Evolutionary conservation across 495 filamentous ascomycete genomes (phyloP).

Genomic region (Glarea lozoyensis): DNA sequence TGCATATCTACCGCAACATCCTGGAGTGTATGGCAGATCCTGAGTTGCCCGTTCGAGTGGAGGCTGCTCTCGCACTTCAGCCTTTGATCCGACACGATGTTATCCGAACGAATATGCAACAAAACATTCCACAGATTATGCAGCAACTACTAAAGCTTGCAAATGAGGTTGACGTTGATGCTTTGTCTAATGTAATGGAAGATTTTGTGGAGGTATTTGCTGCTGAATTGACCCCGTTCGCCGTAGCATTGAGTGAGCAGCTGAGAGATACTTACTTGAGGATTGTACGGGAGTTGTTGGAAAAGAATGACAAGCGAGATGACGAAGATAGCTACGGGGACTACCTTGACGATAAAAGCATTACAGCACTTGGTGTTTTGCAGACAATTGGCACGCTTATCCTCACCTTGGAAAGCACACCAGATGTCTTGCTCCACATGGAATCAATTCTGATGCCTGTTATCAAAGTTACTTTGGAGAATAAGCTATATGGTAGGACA

Average conservation of each 20-base stretch:
- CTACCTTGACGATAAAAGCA: conserved; percentile 96
- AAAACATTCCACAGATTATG: conserved; percentile 99
- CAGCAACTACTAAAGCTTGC: conserved; percentile 94
- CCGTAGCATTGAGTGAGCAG: conserved; percentile 95
- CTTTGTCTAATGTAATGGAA: conserved; percentile 97
- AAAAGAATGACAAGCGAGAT: conserved; percentile 64
- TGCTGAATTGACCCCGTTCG: conserved; percentile 89
- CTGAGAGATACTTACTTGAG: conserved; percentile 92
- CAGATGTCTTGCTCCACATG: conserved; percentile 85
- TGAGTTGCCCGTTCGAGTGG: conserved; percentile 85
- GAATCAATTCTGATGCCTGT: conserved; percentile 96
- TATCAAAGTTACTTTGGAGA: conserved; percentile 89
- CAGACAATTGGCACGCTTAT: conserved; percentile 98
- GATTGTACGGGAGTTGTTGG: conserved; percentile 84
- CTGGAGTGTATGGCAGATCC: conserved; percentile 92
- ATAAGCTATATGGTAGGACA: conserved; percentile 75
- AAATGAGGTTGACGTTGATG: conserved; percentile 92
- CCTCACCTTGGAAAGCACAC: conserved; percentile 91
- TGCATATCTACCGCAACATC: conserved; percentile 93
- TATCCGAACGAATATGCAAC: conserved; percentile 89
- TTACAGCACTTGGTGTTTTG: conserved; percentile 89
- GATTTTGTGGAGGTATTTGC: conserved; percentile 99
- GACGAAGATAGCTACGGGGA: conserved; percentile 72
- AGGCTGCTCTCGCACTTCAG: conserved; percentile 88
- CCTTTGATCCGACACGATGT: conserved; percentile 92